Evolutionary conservation across 108 stramenopile species (phyloP).

Genomic region (Pseudonitzschia multistriata): DNA sequence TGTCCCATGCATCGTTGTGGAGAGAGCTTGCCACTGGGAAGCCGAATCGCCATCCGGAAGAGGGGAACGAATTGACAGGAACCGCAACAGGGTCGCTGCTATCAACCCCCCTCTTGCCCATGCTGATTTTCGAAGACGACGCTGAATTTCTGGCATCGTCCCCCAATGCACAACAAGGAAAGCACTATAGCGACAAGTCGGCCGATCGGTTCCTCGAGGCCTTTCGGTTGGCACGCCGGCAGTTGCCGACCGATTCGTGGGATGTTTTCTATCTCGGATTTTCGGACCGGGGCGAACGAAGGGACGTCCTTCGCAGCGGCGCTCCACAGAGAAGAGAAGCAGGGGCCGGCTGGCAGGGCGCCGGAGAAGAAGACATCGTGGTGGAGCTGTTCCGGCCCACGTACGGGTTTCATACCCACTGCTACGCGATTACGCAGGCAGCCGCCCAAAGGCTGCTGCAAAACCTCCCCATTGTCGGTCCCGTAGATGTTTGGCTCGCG

Average conservation of each 20-base stretch:
- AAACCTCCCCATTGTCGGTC: conserved; percentile 38
- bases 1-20: conserved; percentile 46
- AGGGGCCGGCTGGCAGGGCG: background rate
- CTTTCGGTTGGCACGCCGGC: conserved; percentile 9
- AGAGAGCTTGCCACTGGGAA: conserved; percentile 8
- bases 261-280: conserved; percentile 48
- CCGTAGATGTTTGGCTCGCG: conserved; percentile 57
- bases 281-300: conserved; percentile 42
- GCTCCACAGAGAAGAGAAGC: background rate
- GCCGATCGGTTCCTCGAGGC: conserved; percentile 22
- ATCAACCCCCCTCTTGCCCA: background rate
- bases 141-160: background rate
- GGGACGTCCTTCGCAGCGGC: background rate
- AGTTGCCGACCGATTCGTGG: conserved; percentile 42
- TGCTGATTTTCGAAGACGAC: conserved; percentile 6
- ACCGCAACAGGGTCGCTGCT: background rate
- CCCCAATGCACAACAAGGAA: background rate
- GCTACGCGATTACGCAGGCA: conserved; percentile 34
- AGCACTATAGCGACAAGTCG: background rate
- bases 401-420: conserved; percentile 56
- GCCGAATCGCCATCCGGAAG: conserved; percentile 29
- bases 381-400: conserved; percentile 33
- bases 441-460: conserved; percentile 28
- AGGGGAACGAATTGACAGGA: background rate
- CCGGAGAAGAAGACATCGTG: background rate